Evolutionary conservation across 2,329 filamentous ascomycete genomes (phyloP).

Genomic region (Dothiorella sarmentorum): DNA sequence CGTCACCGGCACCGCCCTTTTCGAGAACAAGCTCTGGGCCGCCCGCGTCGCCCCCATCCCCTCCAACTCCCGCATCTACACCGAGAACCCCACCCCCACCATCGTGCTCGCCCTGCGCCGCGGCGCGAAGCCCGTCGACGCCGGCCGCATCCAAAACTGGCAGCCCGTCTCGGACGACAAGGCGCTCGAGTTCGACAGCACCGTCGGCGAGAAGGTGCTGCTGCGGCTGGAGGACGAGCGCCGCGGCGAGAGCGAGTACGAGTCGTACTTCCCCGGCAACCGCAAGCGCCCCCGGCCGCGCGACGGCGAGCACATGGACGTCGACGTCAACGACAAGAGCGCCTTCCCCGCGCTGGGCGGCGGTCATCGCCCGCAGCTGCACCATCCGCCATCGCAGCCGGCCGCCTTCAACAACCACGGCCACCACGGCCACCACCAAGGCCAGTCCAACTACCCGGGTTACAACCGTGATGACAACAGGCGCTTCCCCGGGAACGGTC

Average conservation of each 20-base stretch:
- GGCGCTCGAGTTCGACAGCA: constrained; percentile 73
- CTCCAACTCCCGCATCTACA: constrained; percentile 63
- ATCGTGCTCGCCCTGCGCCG: constrained; percentile 80
- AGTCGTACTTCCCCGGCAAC: constrained; percentile 26
- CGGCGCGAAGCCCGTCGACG: constrained; percentile 73
- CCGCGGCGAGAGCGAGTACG: constrained; percentile 28
- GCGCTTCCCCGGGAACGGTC: constrained; percentile 38
- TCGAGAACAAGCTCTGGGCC: constrained; percentile 84
- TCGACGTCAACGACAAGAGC: constrained; percentile 19
- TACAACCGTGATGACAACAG: constrained; percentile 31
- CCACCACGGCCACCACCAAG: not conserved
- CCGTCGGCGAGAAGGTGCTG: constrained; percentile 81
- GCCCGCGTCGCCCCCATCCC: constrained; percentile 71
- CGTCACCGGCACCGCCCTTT: constrained; percentile 70
- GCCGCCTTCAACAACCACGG: not conserved
- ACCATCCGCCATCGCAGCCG: not conserved
- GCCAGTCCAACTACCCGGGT: not conserved
- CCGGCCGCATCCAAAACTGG: constrained; percentile 79
- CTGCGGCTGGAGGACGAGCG: constrained; percentile 39
- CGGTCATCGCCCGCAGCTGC: constrained; percentile 35
- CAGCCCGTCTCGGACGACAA: constrained; percentile 68
- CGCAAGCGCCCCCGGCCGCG: constrained; percentile 20
- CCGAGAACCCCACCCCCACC: constrained; percentile 72
- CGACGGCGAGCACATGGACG: not conserved
- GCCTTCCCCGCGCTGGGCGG: constrained; percentile 20